phyloP scores from a whole-genome alignment of 305 asterid species.

The Fraxinus paxiana region DNA sequence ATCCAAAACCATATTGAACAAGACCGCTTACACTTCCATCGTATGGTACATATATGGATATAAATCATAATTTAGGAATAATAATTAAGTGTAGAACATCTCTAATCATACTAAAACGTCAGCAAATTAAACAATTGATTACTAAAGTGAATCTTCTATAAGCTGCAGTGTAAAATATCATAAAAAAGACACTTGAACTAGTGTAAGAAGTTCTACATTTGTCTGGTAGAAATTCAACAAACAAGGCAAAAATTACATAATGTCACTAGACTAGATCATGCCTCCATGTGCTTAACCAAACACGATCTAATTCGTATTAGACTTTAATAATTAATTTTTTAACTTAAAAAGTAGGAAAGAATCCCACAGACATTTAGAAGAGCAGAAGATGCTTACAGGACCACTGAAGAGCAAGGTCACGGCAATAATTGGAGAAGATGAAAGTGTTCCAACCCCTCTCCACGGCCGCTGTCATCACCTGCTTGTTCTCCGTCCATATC shows the following conservation, averaged over 20 bases:
- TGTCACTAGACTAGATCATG: neutral
- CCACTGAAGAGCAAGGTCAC: slow-evolving; percentile 69
- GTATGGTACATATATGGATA: neutral
- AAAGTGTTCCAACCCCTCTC: slow-evolving; percentile 87
- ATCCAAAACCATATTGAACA: neutral
- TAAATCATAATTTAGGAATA: neutral
- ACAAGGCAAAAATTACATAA: neutral
- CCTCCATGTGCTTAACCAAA: neutral
- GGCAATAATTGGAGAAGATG: slow-evolving; percentile 46
- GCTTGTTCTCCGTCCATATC: slow-evolving; percentile 83
- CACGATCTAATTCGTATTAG: neutral
- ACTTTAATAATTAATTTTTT: neutral
- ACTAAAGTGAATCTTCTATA: neutral
- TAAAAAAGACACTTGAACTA: neutral
- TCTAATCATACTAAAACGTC: neutral
- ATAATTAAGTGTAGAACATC: neutral
- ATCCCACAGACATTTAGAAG: neutral
- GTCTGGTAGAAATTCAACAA: neutral
- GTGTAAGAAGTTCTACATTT: neutral
- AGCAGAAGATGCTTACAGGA: slow-evolving; percentile 43
- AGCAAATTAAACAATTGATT: neutral
- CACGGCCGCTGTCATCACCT: slow-evolving; percentile 78
- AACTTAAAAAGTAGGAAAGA: neutral
- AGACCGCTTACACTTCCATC: neutral
- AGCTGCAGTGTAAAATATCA: neutral